Evolutionary conservation across 257 asterid genomes (phyloP), one percentile per base, ranked within the genome.

Genomic region (Solanum ossicruentum): DNA sequence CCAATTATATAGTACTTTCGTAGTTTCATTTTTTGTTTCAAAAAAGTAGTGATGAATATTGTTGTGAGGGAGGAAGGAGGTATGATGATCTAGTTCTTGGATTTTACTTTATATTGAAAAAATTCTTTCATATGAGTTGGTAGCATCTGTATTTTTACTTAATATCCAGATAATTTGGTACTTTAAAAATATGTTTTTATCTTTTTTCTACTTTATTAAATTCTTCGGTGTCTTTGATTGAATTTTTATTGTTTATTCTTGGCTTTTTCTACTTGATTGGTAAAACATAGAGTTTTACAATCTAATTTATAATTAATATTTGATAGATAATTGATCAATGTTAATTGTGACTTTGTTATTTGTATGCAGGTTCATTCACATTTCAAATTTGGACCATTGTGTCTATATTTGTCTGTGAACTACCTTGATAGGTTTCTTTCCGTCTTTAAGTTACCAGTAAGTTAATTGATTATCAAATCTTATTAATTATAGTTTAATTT

Each of bases 341-440:
- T n/a, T 87, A 36, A 86, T 80, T 63, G 43, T 82, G 70, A 23
- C 36, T 70, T 82, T 39, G 70, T 75, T 75, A 49, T 75, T 63
- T 80, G 21, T 16, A 41, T 23, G 79, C 87, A 90, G 93, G 91
- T 73, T 73, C 89, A 85, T 81, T 63, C 89, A 23, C 83, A 86
- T 82, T 88, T 83, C 90, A 87, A 79, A 69, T 89, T 89, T 86
- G 91, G 91, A 20, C 88, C 93, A 39, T 71, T 89, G 80, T 85
- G 91, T 81, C 86, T 87, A 32, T 90, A 87, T 70, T 65, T 86
- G 80, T 82, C 92, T 51, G 69, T 89, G 84, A 90, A 85, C 84
- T 90, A 90, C 81, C 82, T 89, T 84, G 93, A 90, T 83, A 86
- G 93, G 17, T 89, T 89, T 82, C 88, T 90, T 36, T 87, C 92